These are phyloP conservation scores for Lactarius tabidus DNA, from an alignment of 768 basidiomycete species.

Conservation along the genomic window DNA sequence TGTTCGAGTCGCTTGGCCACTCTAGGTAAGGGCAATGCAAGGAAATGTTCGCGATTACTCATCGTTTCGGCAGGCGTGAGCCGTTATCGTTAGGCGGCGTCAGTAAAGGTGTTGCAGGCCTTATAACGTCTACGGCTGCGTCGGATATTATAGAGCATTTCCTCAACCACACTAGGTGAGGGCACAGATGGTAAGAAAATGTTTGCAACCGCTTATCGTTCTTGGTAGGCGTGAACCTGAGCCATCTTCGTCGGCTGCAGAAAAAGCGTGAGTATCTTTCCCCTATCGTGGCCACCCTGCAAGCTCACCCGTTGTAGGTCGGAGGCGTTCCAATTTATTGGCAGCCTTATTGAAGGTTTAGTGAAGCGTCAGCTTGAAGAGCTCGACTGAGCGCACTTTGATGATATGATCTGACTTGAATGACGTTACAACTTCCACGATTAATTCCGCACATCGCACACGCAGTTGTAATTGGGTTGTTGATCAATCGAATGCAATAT, in stretches of 20 bases:
- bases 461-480: neutral
- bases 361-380: neutral
- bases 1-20: neutral
- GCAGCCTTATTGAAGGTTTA: no score
- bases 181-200: neutral
- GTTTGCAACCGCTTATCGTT: neutral
- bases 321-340: no score
- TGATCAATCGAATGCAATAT: neutral
- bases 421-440: neutral
- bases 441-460: neutral
- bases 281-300: neutral
- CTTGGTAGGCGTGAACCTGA: neutral
- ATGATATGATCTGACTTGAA: neutral
- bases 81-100: no score
- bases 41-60: neutral
- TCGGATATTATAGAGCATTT: no score
- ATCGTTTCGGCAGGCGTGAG: neutral
- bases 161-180: neutral
- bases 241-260: no score
- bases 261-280: neutral
- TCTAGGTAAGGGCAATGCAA: neutral
- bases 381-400: constrained; percentile 3
- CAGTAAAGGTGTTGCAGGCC: no score
- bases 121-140: no score
- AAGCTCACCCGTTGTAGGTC: neutral